These are phyloP conservation scores for Mycena capillaripes DNA, from an alignment of 768 basidiomycete species.

Conservation along the genomic window DNA sequence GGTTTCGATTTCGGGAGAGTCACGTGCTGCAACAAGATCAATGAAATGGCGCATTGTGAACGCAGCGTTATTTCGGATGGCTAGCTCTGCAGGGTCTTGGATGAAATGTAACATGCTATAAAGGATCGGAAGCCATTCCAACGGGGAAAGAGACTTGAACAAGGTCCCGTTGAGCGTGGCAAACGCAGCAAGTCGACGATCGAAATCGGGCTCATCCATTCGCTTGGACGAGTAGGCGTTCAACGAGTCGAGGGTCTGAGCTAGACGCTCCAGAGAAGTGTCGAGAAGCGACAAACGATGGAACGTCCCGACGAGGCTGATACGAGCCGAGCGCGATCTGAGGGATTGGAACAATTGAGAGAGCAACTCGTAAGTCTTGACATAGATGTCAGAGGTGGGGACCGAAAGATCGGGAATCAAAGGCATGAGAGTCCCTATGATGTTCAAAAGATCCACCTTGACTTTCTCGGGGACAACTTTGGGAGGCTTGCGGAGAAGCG, in stretches of 20 bases:
- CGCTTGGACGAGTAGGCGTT: slow-evolving; percentile 90
- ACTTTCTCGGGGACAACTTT: slow-evolving; percentile 87
- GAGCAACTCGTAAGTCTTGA: slow-evolving; percentile 73
- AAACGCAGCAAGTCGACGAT: slow-evolving; percentile 85
- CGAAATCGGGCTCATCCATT: slow-evolving; percentile 94
- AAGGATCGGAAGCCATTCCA: slow-evolving; percentile 86
- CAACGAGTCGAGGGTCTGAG: slow-evolving; percentile 72
- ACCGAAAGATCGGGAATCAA: slow-evolving; percentile 75
- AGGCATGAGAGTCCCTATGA: slow-evolving; percentile 74
- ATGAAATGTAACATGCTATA: slow-evolving; percentile 89
- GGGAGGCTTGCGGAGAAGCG: slow-evolving; percentile 82
- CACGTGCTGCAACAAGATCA: slow-evolving; percentile 63
- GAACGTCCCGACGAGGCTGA: slow-evolving; percentile 78
- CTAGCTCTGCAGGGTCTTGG: slow-evolving; percentile 91
- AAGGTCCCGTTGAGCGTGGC: slow-evolving; percentile 77
- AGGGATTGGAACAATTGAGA: slow-evolving; percentile 84
- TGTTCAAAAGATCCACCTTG: slow-evolving; percentile 86
- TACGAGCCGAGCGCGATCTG: slow-evolving; percentile 78
- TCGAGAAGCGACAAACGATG: slow-evolving; percentile 61
- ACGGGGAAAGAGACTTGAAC: slow-evolving; percentile 62
- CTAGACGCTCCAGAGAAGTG: slow-evolving; percentile 59
- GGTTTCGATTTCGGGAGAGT: slow-evolving; percentile 60
- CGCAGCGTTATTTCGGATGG: slow-evolving; percentile 86
- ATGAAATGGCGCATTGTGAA: slow-evolving; percentile 84
- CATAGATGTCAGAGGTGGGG: slow-evolving; percentile 56